A percentile compares a stretch with the other conserved stretches of the same genome.
Conservation (phyloP, 805 yeast species). For the Suhomyces sp. region DNA sequence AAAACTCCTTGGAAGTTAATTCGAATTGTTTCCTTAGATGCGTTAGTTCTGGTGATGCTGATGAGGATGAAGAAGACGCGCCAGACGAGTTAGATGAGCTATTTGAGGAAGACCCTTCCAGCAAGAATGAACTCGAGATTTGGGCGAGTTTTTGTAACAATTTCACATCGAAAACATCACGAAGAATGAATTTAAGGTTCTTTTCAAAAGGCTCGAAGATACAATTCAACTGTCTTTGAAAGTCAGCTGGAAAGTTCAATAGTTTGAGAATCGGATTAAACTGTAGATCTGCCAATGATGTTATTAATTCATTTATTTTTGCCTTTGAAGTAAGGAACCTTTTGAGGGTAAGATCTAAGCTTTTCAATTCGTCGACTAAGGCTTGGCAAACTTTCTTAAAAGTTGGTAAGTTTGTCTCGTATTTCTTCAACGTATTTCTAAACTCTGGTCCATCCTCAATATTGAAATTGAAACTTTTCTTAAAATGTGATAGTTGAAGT, state of each 20-base stretch:
- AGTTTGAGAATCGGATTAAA: slow-evolving; percentile 23
- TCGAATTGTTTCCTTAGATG: slow-evolving; percentile 36
- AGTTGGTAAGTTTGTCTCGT: slow-evolving; percentile 30
- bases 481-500: slow-evolving; percentile 18
- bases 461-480: slow-evolving; percentile 32
- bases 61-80: slow-evolving; percentile 5
- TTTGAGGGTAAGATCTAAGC: slow-evolving; percentile 26
- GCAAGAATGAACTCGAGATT: slow-evolving; percentile 1
- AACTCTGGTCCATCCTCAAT: slow-evolving; percentile 47
- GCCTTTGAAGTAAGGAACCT: slow-evolving; percentile 18
- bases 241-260: slow-evolving; percentile 25
- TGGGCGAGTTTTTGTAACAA: slow-evolving; percentile 26
- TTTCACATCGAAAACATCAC: slow-evolving; percentile 28
- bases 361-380: slow-evolving; percentile 32
- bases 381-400: slow-evolving; percentile 23
- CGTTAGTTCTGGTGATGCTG: slow-evolving; percentile 20
- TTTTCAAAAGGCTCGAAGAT: slow-evolving; percentile 35
- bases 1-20: slow-evolving; percentile 40
- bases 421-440: slow-evolving; percentile 28
- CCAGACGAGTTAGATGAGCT: slow-evolving; percentile 2
- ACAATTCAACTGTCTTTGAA: slow-evolving; percentile 22
- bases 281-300: slow-evolving; percentile 21
- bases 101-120: background rate
- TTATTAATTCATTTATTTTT: slow-evolving; percentile 25
- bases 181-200: slow-evolving; percentile 27